Evolutionary conservation across 2,329 filamentous ascomycete species (phyloP).

Genomic region (Magnaporthiopsis rhizophila): DNA sequence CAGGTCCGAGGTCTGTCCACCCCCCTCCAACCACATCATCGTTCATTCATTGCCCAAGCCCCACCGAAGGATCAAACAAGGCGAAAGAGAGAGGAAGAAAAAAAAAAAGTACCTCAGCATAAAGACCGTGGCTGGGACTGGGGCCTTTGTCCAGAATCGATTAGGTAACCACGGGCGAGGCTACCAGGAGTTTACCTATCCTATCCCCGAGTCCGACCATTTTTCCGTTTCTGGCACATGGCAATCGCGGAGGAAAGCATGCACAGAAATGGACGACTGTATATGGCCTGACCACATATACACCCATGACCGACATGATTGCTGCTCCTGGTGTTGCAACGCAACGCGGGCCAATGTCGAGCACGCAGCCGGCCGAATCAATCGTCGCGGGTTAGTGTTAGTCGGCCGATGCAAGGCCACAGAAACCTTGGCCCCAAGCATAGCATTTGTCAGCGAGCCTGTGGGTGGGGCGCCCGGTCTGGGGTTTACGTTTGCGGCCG

Average conservation of each 20-base stretch:
- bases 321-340: neutral
- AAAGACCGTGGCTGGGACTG: neutral
- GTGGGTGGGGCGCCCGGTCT: neutral
- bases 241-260: neutral
- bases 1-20: neutral
- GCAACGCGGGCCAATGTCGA: neutral
- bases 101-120: neutral
- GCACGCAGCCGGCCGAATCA: neutral
- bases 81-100: neutral
- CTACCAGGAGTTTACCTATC: neutral
- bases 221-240: neutral
- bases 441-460: neutral
- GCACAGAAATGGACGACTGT: neutral
- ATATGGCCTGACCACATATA: neutral
- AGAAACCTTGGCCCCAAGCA: neutral
- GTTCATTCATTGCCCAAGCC: neutral
- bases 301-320: neutral
- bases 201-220: neutral
- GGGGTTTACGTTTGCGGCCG: neutral
- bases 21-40: neutral
- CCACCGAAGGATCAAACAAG: neutral
- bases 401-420: neutral
- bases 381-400: neutral
- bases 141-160: neutral
- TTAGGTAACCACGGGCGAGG: neutral